Evolutionary conservation across 2,329 filamentous ascomycete species (phyloP), one percentile per base, ranked within the genome.

Genomic region (Trichophyton verrucosum): DNA sequence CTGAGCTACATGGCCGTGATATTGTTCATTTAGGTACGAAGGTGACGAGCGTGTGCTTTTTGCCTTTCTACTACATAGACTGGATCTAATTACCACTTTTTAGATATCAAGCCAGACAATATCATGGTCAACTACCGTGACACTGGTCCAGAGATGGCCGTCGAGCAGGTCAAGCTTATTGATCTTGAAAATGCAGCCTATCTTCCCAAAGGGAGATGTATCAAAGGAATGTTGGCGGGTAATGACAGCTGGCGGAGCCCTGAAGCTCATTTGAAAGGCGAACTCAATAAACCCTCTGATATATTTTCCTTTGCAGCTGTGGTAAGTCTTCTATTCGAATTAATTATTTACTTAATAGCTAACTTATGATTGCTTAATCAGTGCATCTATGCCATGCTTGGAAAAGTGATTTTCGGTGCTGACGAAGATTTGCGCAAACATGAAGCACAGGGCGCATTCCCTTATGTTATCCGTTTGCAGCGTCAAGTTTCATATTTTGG

Each of bases 401-500:
- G 74, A 64, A 68, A 70, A 59, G 73, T 77, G 40, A 73, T 78
- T 62, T 75, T 78, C 62, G 71, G 70, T 60, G 69, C 69, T 59
- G 68, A 73, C 30, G 67, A 72, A 49, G 69, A 72, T 66, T 65
- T 72, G 65, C 38, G 66, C 61, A 62, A 72, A 66, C 65, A 71
- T 66, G 65, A 70, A 60, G 72, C 75, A 38, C 68, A 72, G 24
- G 71, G 75, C 57, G 71, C 70, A 58, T 60, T 68, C 46, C 65
- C 66, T 55, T 55, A 62, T 33, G 65, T 74, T 53, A 71, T 74
- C 61, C 75, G 77, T 56, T 66, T 79, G 20, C 71, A 76, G 64
- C 72, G 74, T 40, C 76, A 79, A 63, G 71, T 79, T 17, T 79
- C 77, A 1, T 76, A 75, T 65, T 80, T 80, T 66, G 73, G 72